phyloP scores from a whole-genome alignment of 257 asterid genomes.

The Cordia subcordata region DNA sequence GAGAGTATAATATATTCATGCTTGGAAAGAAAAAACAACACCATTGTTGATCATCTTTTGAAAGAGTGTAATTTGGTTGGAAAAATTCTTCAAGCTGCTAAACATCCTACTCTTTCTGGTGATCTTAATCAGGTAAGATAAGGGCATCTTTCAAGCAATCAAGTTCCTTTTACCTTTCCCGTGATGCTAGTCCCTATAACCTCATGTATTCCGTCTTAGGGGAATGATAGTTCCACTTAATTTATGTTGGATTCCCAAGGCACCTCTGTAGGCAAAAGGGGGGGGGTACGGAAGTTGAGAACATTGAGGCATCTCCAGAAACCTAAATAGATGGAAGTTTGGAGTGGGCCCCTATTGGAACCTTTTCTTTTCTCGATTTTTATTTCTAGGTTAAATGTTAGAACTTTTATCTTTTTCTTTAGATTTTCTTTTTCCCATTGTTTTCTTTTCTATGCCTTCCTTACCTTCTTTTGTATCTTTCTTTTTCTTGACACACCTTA shows the following conservation, averaged over 20 bases:
- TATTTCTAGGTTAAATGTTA: too few species aligned
- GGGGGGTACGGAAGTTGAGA: too few species aligned
- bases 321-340: too few species aligned
- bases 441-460: not conserved
- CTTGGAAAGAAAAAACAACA: slow-evolving; percentile 64
- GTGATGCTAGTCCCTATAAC: not conserved
- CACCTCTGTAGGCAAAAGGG: too few species aligned
- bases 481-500: slow-evolving; percentile 4
- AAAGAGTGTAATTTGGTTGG: slow-evolving; percentile 62
- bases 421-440: not conserved
- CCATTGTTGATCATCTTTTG: slow-evolving; percentile 64
- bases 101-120: slow-evolving; percentile 48
- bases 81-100: slow-evolving; percentile 69
- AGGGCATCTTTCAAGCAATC: not conserved
- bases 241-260: not conserved
- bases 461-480: not conserved
- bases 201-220: not conserved
- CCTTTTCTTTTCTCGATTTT: too few species aligned
- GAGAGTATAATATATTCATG: slow-evolving; percentile 88
- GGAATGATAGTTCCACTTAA: not conserved
- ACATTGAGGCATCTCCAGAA: too few species aligned
- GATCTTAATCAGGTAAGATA: slow-evolving; percentile 51
- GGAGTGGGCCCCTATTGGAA: too few species aligned
- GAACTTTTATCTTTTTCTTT: too few species aligned
- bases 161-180: not conserved